phyloP scores from a whole-genome alignment of 371 early-diverging fungal species.

The Mucor mucedo region DNA sequence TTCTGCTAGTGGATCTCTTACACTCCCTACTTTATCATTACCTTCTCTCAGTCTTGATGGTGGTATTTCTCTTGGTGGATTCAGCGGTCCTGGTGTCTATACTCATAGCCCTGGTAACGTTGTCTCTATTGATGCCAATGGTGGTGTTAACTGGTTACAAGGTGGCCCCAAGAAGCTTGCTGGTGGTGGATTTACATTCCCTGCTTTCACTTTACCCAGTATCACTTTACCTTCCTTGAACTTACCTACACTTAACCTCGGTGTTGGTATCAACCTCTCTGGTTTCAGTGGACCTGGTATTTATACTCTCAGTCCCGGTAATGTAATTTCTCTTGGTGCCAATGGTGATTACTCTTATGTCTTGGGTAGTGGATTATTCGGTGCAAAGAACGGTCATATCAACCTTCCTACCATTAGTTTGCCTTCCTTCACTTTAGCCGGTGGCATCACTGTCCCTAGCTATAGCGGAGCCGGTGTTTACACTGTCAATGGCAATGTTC shows the following conservation, averaged over 20 bases:
- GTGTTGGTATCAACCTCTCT: not conserved
- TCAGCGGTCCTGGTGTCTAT: conserved; percentile 12
- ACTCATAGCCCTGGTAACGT: conserved; percentile 7
- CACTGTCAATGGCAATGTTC: conserved; percentile 1
- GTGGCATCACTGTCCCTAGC: not conserved
- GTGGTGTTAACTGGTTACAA: conserved; percentile 8
- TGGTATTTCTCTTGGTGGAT: not conserved
- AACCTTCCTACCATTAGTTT: not conserved
- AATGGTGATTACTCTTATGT: conserved; percentile 7
- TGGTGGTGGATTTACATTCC: not conserved
- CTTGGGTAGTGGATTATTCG: conserved; percentile 1
- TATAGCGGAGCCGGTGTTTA: not conserved
- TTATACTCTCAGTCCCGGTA: conserved; percentile 9
- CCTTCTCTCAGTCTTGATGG: conserved; percentile 1
- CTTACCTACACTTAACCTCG: not conserved
- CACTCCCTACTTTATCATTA: not conserved
- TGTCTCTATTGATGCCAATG: conserved; percentile 2
- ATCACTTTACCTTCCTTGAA: not conserved
- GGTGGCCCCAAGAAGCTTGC: not conserved
- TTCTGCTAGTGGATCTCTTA: not conserved
- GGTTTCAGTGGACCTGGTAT: conserved; percentile 11
- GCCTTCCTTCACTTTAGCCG: not conserved
- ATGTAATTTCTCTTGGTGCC: conserved; percentile 7
- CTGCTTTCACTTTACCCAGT: not conserved
- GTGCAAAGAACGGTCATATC: not conserved